These are phyloP conservation scores for Plectosphaerella sp. DNA, from an alignment of 2,329 filamentous ascomycete species.

Conservation along the genomic window DNA sequence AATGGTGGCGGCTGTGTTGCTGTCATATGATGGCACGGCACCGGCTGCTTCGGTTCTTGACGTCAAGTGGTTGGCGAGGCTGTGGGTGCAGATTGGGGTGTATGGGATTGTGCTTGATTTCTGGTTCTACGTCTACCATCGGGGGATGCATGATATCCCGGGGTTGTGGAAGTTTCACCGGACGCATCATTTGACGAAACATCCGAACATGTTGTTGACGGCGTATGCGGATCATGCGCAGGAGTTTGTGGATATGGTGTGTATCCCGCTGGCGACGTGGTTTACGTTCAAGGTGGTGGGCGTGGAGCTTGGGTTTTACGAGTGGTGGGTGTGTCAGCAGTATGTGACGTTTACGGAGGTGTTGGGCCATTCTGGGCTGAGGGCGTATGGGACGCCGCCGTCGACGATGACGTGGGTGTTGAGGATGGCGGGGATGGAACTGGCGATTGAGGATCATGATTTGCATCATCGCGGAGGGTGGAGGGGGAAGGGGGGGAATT, in stretches of 20 bases:
- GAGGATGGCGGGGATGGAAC: no score
- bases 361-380: slow-evolving; percentile 25
- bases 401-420: no score
- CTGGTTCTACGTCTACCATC: slow-evolving; percentile 37
- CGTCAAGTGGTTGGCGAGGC: background rate
- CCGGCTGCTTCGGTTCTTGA: slow-evolving; percentile 14
- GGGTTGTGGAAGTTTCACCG: slow-evolving; percentile 24
- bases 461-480: slow-evolving; percentile 5
- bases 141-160: slow-evolving; percentile 32
- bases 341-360: slow-evolving; percentile 30
- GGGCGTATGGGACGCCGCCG: slow-evolving; percentile 4
- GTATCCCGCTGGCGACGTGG: slow-evolving; percentile 22
- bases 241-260: slow-evolving; percentile 21
- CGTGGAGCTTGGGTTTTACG: slow-evolving; percentile 34
- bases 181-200: no score
- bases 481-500: slow-evolving; percentile 14
- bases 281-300: slow-evolving; percentile 22
- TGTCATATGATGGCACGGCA: slow-evolving; percentile 16
- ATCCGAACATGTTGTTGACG: slow-evolving; percentile 16
- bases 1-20: slow-evolving; percentile 15
- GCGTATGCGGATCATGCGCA: slow-evolving; percentile 25
- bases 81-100: slow-evolving; percentile 23
- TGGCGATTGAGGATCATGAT: no score
- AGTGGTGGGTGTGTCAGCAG: slow-evolving; percentile 35
- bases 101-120: slow-evolving; percentile 34